Evolutionary conservation across 768 basidiomycete genomes (phyloP), one percentile per base, ranked within the genome.

Genomic region (Boletus subparvulus): DNA sequence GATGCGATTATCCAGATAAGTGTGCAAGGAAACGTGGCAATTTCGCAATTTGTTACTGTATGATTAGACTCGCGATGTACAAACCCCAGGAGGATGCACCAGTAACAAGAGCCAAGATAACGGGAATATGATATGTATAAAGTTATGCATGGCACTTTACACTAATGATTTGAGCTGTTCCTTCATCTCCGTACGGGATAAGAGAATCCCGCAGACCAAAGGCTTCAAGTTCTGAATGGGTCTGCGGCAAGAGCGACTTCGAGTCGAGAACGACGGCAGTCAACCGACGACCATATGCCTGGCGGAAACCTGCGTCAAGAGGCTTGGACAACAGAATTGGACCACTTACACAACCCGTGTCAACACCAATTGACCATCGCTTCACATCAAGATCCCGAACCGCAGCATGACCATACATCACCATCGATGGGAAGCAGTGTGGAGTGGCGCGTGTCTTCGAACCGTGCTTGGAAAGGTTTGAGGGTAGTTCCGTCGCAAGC

Each of bases 381-480:
- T 88, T 87, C 61, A 93, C 71, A 68, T 94, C 92, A 13, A 97
- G 77, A 13, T 90, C 91, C 28, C 90, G 78, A 4, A 80, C 75
- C 6, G 94, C 94, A 9, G 86, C 80, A 65, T 97, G 95, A 0
- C 93, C 95, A 69, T 96, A 97, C 7, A 96, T 72, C n/a, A 92
- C 85, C 39, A 82, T 89, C 1, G 84, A 78, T 2, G 92, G 88
- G 62, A 83, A 80, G 63, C 91, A 93, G 6, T 83, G 82, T 11
- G 88, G 66, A 6, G 61, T 36, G 6, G 67, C 62, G 50, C 65
- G 67, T 28, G 32, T 30, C 36, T n/a, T 39, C 13, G 40, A 47
- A 40, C 35, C 24, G 30, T 43, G 52, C 30, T 42, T 2, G 16
- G 55, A 45, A 35, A 36, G 32, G 28, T 16, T 30, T 9, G 35